Evolutionary conservation across 2,329 filamentous ascomycete genomes (phyloP).

Genomic region (Nemania diffusa): DNA sequence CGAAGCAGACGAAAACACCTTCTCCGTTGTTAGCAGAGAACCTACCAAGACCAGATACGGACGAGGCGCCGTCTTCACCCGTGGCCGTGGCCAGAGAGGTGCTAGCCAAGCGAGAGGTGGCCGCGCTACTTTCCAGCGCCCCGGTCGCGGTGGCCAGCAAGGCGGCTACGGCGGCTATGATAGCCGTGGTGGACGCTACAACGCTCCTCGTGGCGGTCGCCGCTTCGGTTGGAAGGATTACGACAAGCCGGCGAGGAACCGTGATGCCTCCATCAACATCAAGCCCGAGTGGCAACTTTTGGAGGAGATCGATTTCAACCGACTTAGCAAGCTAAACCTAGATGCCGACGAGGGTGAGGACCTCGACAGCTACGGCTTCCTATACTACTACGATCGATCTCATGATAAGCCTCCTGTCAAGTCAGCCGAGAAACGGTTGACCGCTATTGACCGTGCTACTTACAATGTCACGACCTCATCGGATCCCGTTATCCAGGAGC

Average conservation of each 20-base stretch:
- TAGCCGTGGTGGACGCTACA: constrained; percentile 74
- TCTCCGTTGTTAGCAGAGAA: constrained; percentile 97
- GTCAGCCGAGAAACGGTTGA: constrained; percentile 86
- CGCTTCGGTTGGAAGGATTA: constrained; percentile 99
- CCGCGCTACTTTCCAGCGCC: constrained; percentile 73
- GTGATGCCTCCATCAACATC: constrained; percentile 95
- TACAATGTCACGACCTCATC: constrained; percentile 98
- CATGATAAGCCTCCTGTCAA: constrained; percentile 96
- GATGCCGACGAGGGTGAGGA: constrained; percentile 96
- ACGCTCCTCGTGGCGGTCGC: constrained; percentile 79
- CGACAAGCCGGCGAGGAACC: constrained; percentile 96
- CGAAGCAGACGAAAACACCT: constrained; percentile 90
- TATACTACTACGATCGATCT: constrained; percentile 96
- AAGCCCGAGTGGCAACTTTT: constrained; percentile 95
- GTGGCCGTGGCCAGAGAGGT: constrained; percentile 82
- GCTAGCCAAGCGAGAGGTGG: constrained; percentile 71
- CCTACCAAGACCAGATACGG: constrained; percentile 87
- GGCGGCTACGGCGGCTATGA: constrained; percentile 78
- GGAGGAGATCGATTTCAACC: constrained; percentile 98
- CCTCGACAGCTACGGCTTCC: constrained; percentile 93
- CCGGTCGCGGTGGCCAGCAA: constrained; percentile 73
- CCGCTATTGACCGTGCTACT: constrained; percentile 88
- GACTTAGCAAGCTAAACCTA: constrained; percentile 93
- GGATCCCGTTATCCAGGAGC: constrained; percentile 95
- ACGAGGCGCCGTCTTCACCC: constrained; percentile 89